Percentiles rank a stretch among this genome's conserved stretches.
These are phyloP conservation scores for Neofusicoccum parvum DNA, from an alignment of 2,329 filamentous ascomycete genomes.

Conservation along the genomic window DNA sequence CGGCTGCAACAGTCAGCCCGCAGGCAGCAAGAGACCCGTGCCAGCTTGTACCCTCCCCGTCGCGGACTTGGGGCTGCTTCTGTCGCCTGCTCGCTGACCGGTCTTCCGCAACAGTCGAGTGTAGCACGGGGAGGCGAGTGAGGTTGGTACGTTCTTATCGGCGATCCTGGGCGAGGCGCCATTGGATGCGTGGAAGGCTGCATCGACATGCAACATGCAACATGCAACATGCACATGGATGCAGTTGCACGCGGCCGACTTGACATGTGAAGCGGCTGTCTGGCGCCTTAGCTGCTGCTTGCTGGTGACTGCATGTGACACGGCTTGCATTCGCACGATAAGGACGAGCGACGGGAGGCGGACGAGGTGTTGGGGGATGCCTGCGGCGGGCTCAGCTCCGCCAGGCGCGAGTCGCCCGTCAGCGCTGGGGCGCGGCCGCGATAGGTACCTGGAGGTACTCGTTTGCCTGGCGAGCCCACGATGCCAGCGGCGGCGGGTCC, in stretches of 20 bases:
- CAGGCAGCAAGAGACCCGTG: slow-evolving; percentile 3
- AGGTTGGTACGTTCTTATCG: neutral
- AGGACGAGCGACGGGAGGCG: neutral
- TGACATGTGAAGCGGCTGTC: slow-evolving; percentile 7
- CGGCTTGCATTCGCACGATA: neutral
- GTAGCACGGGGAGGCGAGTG: neutral
- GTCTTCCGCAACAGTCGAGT: neutral
- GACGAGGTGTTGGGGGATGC: too few species aligned
- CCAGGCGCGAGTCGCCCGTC: neutral
- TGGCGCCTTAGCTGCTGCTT: neutral
- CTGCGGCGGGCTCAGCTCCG: neutral
- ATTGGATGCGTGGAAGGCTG: neutral
- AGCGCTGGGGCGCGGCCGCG: neutral
- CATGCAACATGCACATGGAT: neutral
- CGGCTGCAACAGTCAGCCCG: neutral
- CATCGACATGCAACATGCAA: neutral
- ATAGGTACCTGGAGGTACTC: neutral
- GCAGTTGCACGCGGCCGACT: neutral
- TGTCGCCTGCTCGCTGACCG: neutral
- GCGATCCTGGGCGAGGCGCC: neutral
- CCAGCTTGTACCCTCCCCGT: neutral
- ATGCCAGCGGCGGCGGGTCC: neutral
- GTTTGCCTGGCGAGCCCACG: neutral
- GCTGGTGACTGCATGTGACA: neutral
- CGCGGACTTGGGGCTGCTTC: neutral